Base-by-base conservation (phyloP, 2,329 filamentous ascomycete species). In the Paracamarosporium sp. region DNA sequence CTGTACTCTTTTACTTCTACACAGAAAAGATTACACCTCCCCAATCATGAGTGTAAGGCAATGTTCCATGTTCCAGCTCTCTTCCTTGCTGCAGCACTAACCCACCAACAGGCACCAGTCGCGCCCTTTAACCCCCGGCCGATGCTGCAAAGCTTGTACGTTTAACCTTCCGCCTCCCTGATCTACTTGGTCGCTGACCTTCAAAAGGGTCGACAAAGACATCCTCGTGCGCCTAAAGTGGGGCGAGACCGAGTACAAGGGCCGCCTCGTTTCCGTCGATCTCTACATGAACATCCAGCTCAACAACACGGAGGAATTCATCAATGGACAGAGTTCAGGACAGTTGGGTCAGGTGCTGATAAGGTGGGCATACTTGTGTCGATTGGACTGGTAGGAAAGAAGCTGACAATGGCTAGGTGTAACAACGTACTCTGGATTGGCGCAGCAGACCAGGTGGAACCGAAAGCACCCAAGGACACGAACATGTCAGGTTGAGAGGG, bases 221-320 rank as follows among this genome's bases (percentile, higher is more conserved):
- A 89, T 99, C 73, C 84, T 93, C 63, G 90, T 99, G 63, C 92
- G 93, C 70, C 86, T 99, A 64, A 99, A 99, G 86, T 99, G 95
- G 95, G 93, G 92, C 69, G 90, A 97, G 79, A 95, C 92, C 59
- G 95, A 99, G 79, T 99, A 99, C 86, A 96, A 94, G 78, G 95
- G 95, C 76, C 87, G 87, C 65, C 87, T 99, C 62, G 91, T 97
- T 74, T 94, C 90, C 70, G 91, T 96, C 74, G 95, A 99, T 82
- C 93, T 91, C 75, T 99, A 99, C 83, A 98, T 99, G 94, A 99
- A 99, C 82, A 88, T 99, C 64, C 93, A 98, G 81, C 86, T 99
- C 63, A 88, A 89, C 65, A 89, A 90, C 70, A 93, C 94, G 50
- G 91, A 97, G 80, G 95, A 99, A 79, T 97, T 90, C 80, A 91